Base-by-base conservation (phyloP, 2,329 filamentous ascomycete species). In the Sordariomycetes sp. region DNA sequence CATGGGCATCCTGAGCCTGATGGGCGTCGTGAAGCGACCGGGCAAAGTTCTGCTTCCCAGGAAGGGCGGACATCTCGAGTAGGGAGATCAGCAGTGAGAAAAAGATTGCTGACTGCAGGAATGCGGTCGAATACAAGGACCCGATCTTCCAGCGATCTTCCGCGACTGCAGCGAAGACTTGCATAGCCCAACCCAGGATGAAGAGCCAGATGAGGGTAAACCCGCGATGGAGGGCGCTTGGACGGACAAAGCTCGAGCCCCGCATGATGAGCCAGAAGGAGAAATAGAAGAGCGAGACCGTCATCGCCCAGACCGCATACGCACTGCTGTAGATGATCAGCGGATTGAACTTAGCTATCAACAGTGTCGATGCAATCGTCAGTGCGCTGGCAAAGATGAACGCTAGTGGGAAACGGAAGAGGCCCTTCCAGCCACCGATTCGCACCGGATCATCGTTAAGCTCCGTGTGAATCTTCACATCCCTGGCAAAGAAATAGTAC, bases 261-360 rank as follows among this genome's bases (percentile, higher is more conserved):
- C 81, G 75, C 47, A 86, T 78, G 23, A 93, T 68, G 42, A 86
- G 80, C 90, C 90, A 96, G 30, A 86, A 79, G 15, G 80, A 56
- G 39, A 82, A 79, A 49, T 92, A 77, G 67, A 87, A 94, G 1
- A 86, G 68, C 1, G 83, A 83, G 0, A 90, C 51, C 63, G 87
- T 83, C 80, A 93, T 93, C 19, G 77, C 75, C 86, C 87, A 94
- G 49, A 95, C 82, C 5, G 84, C 70, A 53, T 92, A 96, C 31
- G 79, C 72, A 47, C 83, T 93, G 58, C 86, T 88, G 61, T 95
- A 92, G n/a, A 92, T 66, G 46, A 96, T 86, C 47, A 86, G 73
- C 2, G 90, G 87, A 50, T 96, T 96, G 51, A 90, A 63, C 55
- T 92, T 93, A 24, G 75, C 74, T 27, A 94, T 49, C 33, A 96